phyloP scores from a whole-genome alignment of 2,329 filamentous ascomycete species.

The Scolecobasidium constrictum region DNA sequence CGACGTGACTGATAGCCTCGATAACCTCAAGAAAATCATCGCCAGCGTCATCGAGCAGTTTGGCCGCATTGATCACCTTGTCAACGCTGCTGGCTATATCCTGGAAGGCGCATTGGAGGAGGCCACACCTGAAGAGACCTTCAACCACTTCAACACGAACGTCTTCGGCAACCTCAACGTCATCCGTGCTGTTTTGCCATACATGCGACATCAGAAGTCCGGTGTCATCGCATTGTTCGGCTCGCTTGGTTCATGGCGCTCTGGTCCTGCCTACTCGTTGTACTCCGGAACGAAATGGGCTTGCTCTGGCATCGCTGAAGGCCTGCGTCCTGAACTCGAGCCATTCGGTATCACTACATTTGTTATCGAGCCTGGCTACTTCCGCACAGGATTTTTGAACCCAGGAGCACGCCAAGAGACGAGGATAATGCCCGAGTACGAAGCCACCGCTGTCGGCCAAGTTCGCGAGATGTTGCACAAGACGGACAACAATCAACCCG shows the following conservation, averaged over 20 bases:
- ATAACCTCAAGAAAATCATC: conserved; percentile 23
- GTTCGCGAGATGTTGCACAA: conserved; percentile 21
- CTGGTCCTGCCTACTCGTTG: conserved; percentile 27
- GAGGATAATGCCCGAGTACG: conserved; percentile 18
- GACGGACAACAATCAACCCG: conserved; percentile 40
- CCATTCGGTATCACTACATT: conserved; percentile 34
- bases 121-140: conserved; percentile 27
- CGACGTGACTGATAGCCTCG: conserved; percentile 29
- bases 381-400: conserved; percentile 38
- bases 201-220: conserved; percentile 30
- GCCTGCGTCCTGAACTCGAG: conserved; percentile 31
- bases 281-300: conserved; percentile 39
- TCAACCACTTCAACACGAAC: conserved; percentile 39
- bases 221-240: conserved; percentile 39
- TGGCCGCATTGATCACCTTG: conserved; percentile 33
- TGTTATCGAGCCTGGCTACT: conserved; percentile 39
- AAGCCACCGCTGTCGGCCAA: conserved; percentile 23
- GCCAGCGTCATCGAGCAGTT: conserved; percentile 28
- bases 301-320: conserved; percentile 31
- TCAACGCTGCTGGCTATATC: conserved; percentile 37
- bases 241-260: conserved; percentile 32
- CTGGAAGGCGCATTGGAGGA: conserved; percentile 36
- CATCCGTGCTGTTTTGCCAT: conserved; percentile 36
- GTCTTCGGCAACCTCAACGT: conserved; percentile 43
- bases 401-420: conserved; percentile 12